Conservation (phyloP, 305 asterid genomes). For the Rubia balearica region DNA sequence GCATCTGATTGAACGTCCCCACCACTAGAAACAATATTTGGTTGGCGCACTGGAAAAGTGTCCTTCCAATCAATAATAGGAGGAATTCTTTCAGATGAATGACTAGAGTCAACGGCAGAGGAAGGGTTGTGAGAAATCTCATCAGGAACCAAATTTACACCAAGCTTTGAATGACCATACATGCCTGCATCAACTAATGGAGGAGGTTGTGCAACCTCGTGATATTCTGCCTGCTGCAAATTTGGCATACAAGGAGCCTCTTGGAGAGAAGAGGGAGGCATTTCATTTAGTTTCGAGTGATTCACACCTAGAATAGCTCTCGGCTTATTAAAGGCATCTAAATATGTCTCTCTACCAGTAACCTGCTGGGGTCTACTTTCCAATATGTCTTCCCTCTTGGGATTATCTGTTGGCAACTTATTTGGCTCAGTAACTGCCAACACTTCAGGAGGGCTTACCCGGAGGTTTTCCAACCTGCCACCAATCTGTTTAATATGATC, state of each 20-base stretch:
- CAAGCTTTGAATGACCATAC: constrained; percentile 24
- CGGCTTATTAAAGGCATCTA: constrained; percentile 15
- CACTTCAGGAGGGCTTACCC: constrained; percentile 46
- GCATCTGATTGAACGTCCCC: constrained; percentile 33
- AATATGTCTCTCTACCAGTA: constrained; percentile 25
- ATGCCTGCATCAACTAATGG: constrained; percentile 28
- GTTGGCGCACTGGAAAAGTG: constrained; percentile 30
- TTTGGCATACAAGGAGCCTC: constrained; percentile 20
- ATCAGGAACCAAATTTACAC: constrained; percentile 25
- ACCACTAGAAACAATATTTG: constrained; percentile 31
- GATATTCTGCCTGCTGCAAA: constrained; percentile 29
- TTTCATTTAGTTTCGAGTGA: constrained; percentile 11
- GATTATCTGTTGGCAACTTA: constrained; percentile 24
- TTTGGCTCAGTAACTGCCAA: constrained; percentile 27
- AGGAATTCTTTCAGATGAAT: constrained; percentile 29
- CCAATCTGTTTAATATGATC: constrained; percentile 56
- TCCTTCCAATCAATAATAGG: constrained; percentile 40
- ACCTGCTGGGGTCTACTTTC: constrained; percentile 27
- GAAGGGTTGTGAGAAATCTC: constrained; percentile 24
- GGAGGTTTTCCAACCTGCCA: constrained; percentile 53
- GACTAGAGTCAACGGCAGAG: constrained; percentile 32
- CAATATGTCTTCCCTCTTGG: constrained; percentile 23
- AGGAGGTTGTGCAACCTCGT: constrained; percentile 35
- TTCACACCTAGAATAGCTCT: constrained; percentile 4
- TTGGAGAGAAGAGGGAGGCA: constrained; percentile 12